Evolutionary conservation across 1,284 basidiomycete genomes (phyloP).

Genomic region (Rhodofomes roseus): DNA sequence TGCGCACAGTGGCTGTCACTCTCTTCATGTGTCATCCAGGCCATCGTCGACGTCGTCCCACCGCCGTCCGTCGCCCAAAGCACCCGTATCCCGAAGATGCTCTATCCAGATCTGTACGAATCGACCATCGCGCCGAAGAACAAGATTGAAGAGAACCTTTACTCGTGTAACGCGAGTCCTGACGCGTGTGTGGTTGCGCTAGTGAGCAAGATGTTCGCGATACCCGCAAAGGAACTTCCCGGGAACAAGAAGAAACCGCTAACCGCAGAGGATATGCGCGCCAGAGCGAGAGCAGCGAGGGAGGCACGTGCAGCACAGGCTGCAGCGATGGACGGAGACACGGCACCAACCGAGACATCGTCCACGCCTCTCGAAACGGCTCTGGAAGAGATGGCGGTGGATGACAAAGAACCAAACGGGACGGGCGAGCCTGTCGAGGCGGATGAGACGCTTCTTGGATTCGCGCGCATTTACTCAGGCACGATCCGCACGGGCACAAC

Average conservation of each 20-base stretch:
- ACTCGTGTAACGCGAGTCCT: slow-evolving; percentile 60
- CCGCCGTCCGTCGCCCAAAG: slow-evolving; percentile 83
- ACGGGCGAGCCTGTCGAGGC: slow-evolving; percentile 19
- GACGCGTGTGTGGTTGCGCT: slow-evolving; percentile 76
- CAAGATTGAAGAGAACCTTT: slow-evolving; percentile 82
- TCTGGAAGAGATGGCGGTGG: slow-evolving; percentile 19
- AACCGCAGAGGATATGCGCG: slow-evolving; percentile 87
- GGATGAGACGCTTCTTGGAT: slow-evolving; percentile 79
- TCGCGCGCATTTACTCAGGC: slow-evolving; percentile 93
- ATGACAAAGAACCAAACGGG: slow-evolving; percentile 7
- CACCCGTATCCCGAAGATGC: slow-evolving; percentile 86
- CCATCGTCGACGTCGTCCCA: slow-evolving; percentile 90
- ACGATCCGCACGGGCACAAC: slow-evolving; percentile 65
- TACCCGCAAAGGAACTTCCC: slow-evolving; percentile 77
- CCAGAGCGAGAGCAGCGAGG: slow-evolving; percentile 61
- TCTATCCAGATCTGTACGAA: slow-evolving; percentile 78
- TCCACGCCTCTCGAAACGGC: slow-evolving; percentile 20
- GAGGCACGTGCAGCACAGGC: slow-evolving; percentile 40
- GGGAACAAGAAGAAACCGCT: slow-evolving; percentile 77
- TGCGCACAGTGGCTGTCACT: slow-evolving; percentile 97
- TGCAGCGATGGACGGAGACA: slow-evolving; percentile 18
- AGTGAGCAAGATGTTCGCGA: slow-evolving; percentile 99
- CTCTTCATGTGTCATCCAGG: slow-evolving; percentile 90
- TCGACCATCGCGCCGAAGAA: slow-evolving; percentile 60
- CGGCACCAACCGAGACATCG: slow-evolving; percentile 17